Percentiles rank a stretch among this genome's conserved stretches.
Evolutionary conservation across 1,284 basidiomycete species (phyloP).

Genomic region (Gomphus bonarii): DNA sequence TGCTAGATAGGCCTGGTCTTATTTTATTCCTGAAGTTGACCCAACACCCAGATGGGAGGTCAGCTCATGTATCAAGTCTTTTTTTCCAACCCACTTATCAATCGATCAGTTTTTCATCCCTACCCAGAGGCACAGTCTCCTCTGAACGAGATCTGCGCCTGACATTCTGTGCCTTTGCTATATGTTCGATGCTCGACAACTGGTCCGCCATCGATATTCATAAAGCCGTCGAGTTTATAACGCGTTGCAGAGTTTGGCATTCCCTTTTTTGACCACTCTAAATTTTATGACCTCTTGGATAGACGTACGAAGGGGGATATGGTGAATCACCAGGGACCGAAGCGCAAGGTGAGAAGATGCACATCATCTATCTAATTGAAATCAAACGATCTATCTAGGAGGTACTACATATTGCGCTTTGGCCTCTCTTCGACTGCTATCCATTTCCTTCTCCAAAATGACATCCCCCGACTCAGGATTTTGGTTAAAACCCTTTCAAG

Average conservation of each 20-base stretch:
- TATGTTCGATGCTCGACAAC: conserved; percentile 68
- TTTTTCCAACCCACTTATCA: background rate
- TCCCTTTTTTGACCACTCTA: conserved; percentile 1
- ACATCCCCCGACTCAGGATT: conserved; percentile 13
- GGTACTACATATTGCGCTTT: conserved; percentile 91
- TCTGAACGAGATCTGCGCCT: conserved; percentile 61
- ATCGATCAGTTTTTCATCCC: conserved; percentile 59
- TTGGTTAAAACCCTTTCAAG: conserved; percentile 34
- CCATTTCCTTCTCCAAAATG: conserved; percentile 12
- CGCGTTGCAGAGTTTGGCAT: conserved; percentile 55
- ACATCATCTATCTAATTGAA: background rate
- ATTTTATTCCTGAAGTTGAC: conserved; percentile 55
- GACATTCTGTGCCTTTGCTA: conserved; percentile 81
- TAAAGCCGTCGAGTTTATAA: conserved; percentile 52
- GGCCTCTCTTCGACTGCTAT: conserved; percentile 55
- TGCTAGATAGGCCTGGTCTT: conserved; percentile 56
- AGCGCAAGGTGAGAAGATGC: conserved; percentile 55
- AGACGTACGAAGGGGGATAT: conserved; percentile 93
- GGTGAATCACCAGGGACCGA: conserved; percentile 76
- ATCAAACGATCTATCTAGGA: conserved; percentile 33
- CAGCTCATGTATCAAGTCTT: conserved; percentile 13
- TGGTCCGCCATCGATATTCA: conserved; percentile 65
- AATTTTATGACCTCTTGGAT: background rate
- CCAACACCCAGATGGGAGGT: conserved; percentile 80
- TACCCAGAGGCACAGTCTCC: conserved; percentile 48